Percentiles rank a stretch among this genome's conserved stretches.
Conservation (phyloP, 345 rosid genomes). For the Eucalyptus erythrocorys region DNA sequence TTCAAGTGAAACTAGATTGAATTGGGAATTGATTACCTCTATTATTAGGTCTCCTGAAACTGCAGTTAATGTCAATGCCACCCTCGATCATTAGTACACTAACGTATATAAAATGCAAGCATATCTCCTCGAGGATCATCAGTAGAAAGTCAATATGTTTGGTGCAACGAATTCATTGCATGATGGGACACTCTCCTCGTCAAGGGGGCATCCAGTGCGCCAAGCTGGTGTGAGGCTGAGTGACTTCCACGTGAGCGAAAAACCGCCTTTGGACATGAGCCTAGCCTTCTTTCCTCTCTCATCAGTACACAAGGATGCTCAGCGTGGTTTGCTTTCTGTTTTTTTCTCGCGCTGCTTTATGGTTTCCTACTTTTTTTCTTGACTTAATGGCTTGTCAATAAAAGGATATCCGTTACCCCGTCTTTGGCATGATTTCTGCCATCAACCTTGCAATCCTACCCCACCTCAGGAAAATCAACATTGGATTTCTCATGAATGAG, state of each 20-base stretch:
- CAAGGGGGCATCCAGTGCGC: not conserved
- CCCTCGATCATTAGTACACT: not conserved
- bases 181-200: not conserved
- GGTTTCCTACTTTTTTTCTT: not conserved
- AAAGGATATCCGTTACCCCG: not conserved
- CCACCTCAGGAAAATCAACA: not conserved
- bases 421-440: not conserved
- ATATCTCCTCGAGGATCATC: not conserved
- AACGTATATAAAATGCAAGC: not conserved
- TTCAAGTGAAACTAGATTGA: no score
- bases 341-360: not conserved
- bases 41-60: not conserved
- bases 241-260: not conserved
- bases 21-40: no score
- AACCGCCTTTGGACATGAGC: not conserved
- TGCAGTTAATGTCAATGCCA: not conserved
- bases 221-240: not conserved
- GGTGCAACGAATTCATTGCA: not conserved
- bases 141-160: not conserved
- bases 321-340: not conserved
- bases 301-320: not conserved
- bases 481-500: not conserved
- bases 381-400: not conserved
- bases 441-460: not conserved
- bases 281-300: not conserved